A percentile compares a stretch with the other conserved stretches of the same genome.
These are phyloP conservation scores for Sporisorium exsertum DNA, from an alignment of 1,284 basidiomycete genomes.

Conservation along the genomic window DNA sequence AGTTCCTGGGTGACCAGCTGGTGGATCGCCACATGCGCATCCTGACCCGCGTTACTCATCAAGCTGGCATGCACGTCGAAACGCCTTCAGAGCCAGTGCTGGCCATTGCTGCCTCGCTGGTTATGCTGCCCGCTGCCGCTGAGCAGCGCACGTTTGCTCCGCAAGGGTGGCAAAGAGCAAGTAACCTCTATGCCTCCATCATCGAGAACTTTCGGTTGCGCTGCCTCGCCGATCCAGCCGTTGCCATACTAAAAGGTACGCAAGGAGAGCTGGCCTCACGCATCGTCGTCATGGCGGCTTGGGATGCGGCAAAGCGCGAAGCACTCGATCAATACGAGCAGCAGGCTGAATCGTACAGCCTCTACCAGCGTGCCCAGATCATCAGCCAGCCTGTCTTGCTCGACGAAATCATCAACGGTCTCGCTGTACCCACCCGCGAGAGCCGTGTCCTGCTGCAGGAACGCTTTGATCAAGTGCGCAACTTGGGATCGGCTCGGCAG, in stretches of 20 bases:
- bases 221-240: constrained; percentile 1
- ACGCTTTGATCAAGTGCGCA: background rate
- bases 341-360: too few species aligned
- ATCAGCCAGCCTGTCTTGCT: background rate
- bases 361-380: too few species aligned
- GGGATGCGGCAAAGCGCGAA: constrained; percentile 21
- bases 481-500: too few species aligned
- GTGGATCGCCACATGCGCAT: constrained; percentile 33
- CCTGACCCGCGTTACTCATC: background rate
- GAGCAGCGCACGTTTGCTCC: background rate
- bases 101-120: constrained; percentile 18
- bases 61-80: background rate
- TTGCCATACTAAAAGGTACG: constrained; percentile 3
- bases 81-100: constrained; percentile 22
- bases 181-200: constrained; percentile 1
- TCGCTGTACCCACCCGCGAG: too few species aligned
- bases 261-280: constrained; percentile 17
- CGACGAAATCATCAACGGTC: too few species aligned
- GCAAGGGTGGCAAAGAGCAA: too few species aligned
- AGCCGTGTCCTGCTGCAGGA: too few species aligned
- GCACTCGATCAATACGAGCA: background rate
- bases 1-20: background rate
- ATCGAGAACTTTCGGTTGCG: background rate
- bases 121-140: constrained; percentile 5
- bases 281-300: constrained; percentile 11